These are phyloP conservation scores for Chaetomium sp. DNA, from an alignment of 2,329 filamentous ascomycete species.

Conservation along the genomic window DNA sequence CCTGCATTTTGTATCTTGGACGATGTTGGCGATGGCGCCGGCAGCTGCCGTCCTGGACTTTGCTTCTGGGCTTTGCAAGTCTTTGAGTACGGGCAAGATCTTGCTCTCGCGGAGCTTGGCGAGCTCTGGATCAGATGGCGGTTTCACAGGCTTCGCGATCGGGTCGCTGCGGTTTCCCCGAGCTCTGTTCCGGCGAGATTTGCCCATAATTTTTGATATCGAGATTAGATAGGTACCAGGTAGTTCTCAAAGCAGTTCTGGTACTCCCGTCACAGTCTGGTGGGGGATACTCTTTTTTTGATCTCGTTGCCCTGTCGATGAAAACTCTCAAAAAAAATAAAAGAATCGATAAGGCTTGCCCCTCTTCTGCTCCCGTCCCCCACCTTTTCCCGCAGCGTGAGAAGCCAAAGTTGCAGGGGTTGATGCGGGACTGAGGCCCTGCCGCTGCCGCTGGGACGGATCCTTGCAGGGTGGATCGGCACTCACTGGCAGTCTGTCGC, in stretches of 20 bases:
- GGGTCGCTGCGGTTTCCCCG: constrained; percentile 57
- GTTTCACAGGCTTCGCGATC: constrained; percentile 60
- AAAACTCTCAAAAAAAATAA: constrained; percentile 20
- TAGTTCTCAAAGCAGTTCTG: neutral
- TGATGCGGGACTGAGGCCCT: neutral
- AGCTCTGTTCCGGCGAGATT: constrained; percentile 58
- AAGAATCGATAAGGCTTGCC: constrained; percentile 11
- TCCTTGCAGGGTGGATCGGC: neutral
- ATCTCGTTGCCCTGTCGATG: constrained; percentile 6
- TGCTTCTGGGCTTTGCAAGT: constrained; percentile 61
- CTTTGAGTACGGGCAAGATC: constrained; percentile 64
- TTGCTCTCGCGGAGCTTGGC: constrained; percentile 63
- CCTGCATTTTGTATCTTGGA: constrained; percentile 62
- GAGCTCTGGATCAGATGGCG: constrained; percentile 64
- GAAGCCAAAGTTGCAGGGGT: neutral
- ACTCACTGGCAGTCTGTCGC: neutral
- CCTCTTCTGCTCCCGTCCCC: constrained; percentile 18
- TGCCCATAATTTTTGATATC: constrained; percentile 52
- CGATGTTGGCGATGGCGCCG: constrained; percentile 61
- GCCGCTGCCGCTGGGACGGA: neutral
- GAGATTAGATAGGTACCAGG: neutral
- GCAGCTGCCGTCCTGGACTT: constrained; percentile 63
- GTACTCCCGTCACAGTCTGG: neutral
- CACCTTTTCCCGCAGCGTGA: neutral
- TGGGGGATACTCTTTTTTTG: neutral